Evolutionary conservation across 139 green algal species (phyloP), one percentile per base, ranked within the genome.

Genomic region (Ettlia oleoabundans): DNA sequence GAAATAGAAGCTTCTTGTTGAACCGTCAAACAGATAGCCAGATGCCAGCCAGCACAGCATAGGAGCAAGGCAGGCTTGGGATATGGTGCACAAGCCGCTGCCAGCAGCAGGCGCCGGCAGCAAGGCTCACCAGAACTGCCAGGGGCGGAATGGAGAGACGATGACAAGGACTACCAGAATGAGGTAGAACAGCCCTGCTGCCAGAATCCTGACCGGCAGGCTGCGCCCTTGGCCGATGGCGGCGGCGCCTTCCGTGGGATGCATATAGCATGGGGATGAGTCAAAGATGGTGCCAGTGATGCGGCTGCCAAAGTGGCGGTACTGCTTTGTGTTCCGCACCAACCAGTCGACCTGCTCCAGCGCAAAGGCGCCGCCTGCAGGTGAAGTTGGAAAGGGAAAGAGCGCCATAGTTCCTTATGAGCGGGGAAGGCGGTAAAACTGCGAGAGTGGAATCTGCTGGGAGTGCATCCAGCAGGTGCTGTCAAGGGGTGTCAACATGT

Each of bases 271-370:
- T 21, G 76, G 62, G 3, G 64, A 55, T 4, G 22, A 61, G 43
- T 81, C 75, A 18, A 71, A 81, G 38, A 43, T 42, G 37, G 35
- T 40, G 53, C 58, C 75, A 1, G 75, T 58, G 38, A 71, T 24
- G 40, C 43, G 66, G 41, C 8, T 9, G 8, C 30, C 51, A 3
- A 80, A n/a, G 9, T 32, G 53, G 10, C 26, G 30, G 26, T 68
- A 80, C 19, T 10, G 1, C 22, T 69, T 62, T 19, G 35, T 35
- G 7, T 30, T 7, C 13, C 28, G 66, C 41, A 76, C 33, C 51
- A 87, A 51, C 41, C 47, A 18, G 74, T 78, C 73, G 1, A 81
- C 3, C 41, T 87, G 76, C 64, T 84, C 66, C 30, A 87, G 38
- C 4, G 63, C 38, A 70, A 71, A 70, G 2, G 30, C 33, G 73